Percentiles rank a stretch among this genome's conserved stretches.
Evolutionary conservation across 108 stramenopile species (phyloP).

Genomic region (Hondaea fermentalgiana): DNA sequence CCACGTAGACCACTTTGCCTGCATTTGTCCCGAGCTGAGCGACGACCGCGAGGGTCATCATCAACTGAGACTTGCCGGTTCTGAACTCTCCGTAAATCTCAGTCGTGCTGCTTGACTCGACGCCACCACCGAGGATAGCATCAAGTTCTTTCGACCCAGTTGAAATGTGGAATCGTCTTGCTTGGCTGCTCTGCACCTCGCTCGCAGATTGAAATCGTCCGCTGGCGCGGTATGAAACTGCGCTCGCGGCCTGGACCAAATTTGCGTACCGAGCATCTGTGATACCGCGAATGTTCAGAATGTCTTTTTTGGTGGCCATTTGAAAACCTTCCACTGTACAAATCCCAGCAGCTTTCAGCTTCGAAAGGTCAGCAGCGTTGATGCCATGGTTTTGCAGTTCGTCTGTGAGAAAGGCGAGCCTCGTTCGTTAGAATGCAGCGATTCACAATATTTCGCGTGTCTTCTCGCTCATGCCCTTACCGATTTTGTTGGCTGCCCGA

Average conservation of each 20-base stretch:
- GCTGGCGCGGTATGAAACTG: slow-evolving; percentile 31
- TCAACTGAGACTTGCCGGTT: slow-evolving; percentile 55
- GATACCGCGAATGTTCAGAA: slow-evolving; percentile 44
- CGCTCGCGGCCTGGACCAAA: slow-evolving; percentile 33
- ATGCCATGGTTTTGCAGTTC: slow-evolving; percentile 18
- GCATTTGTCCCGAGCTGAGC: slow-evolving; percentile 41
- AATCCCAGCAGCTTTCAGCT: not conserved
- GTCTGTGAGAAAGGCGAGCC: not conserved
- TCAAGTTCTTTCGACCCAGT: slow-evolving; percentile 46
- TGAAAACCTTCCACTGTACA: not conserved
- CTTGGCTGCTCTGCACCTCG: not conserved
- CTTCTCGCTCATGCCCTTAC: not conserved
- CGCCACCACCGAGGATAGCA: slow-evolving; percentile 48
- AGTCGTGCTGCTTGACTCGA: slow-evolving; percentile 50
- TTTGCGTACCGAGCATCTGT: slow-evolving; percentile 49
- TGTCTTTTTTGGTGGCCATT: not conserved
- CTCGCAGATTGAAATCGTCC: slow-evolving; percentile 24
- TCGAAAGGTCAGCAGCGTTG: slow-evolving; percentile 15
- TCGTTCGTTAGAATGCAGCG: no score
- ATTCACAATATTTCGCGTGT: not conserved
- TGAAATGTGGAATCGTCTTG: slow-evolving; percentile 26
- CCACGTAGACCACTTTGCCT: slow-evolving; percentile 92
- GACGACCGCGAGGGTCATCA: slow-evolving; percentile 46
- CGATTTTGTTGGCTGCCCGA: not conserved
- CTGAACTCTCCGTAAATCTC: slow-evolving; percentile 58